phyloP scores from a whole-genome alignment of 1,284 basidiomycete species.

The Sphaerobolus stellatus region DNA sequence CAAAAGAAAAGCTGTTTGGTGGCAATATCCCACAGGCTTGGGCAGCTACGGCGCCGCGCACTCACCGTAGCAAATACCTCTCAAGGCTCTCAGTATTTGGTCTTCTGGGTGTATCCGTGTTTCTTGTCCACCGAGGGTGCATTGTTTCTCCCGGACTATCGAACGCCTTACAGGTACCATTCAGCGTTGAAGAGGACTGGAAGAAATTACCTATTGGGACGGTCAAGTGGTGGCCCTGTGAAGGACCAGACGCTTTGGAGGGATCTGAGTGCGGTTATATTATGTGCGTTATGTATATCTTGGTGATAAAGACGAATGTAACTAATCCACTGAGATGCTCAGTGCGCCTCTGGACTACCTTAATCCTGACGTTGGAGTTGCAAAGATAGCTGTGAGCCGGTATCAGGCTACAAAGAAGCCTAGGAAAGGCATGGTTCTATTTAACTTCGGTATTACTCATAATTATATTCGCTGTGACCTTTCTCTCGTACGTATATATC shows the following conservation, averaged over 20 bases:
- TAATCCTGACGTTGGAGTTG: conserved; percentile 24
- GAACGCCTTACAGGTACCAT: no score
- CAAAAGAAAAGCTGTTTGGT: no score
- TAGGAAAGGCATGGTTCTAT: conserved; percentile 24
- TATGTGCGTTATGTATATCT: background rate
- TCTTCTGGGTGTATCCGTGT: no score
- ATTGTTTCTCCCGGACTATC: no score
- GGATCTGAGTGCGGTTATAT: background rate
- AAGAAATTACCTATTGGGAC: background rate
- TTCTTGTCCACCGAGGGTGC: no score
- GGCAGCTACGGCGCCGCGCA: no score
- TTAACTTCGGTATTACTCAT: conserved; percentile 23
- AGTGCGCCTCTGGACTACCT: conserved; percentile 35
- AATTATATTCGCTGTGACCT: background rate
- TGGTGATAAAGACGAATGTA: background rate
- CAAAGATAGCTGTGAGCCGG: conserved; percentile 28
- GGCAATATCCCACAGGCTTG: no score
- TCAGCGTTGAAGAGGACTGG: no score
- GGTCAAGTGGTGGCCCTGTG: background rate
- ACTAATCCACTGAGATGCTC: background rate
- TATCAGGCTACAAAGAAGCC: conserved; percentile 24
- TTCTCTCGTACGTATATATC: background rate
- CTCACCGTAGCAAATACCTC: no score
- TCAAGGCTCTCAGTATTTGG: no score
- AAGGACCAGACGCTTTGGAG: background rate